These are phyloP conservation scores for Clathrus columnatus DNA, from an alignment of 768 basidiomycete genomes.

Conservation along the genomic window DNA sequence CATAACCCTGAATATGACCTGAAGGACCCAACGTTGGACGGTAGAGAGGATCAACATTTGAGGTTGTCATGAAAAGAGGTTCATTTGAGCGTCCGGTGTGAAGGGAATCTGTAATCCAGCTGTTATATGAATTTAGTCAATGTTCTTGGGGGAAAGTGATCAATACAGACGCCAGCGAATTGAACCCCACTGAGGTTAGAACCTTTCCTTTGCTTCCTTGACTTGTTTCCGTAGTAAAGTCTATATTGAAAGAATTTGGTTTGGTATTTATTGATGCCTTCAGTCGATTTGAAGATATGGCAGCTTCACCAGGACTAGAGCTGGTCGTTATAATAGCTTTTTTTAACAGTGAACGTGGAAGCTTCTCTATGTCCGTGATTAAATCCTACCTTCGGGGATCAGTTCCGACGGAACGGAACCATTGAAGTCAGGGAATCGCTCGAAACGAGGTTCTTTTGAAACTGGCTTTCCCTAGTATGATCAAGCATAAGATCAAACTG, in stretches of 20 bases:
- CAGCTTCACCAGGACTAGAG: conserved; percentile 8
- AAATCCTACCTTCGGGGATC: conserved; percentile 17
- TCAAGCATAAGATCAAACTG: no score
- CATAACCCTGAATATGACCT: conserved; percentile 45
- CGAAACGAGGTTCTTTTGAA: conserved; percentile 42
- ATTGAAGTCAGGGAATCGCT: conserved; percentile 26
- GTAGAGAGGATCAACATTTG: conserved; percentile 31
- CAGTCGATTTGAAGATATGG: conserved; percentile 13
- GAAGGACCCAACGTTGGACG: conserved; percentile 36
- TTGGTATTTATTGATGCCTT: conserved; percentile 13
- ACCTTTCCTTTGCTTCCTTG: conserved; percentile 10
- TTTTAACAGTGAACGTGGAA: no score
- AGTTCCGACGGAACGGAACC: conserved; percentile 9
- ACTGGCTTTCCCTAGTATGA: conserved; percentile 18
- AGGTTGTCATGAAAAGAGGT: conserved; percentile 1
- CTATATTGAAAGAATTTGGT: conserved; percentile 16
- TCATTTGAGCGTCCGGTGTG: conserved; percentile 4
- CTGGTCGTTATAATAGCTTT: conserved; percentile 10
- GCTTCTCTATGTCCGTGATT: no score
- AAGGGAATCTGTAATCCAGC: conserved; percentile 6
- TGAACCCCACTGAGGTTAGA: conserved; percentile 11
- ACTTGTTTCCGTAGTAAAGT: not conserved
- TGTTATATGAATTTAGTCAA: not conserved
- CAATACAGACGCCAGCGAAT: conserved; percentile 19
- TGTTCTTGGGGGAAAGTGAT: conserved; percentile 14